Evolutionary conservation across 2,329 filamentous ascomycete species (phyloP), one percentile per base, ranked within the genome.

Genomic region (Colletotrichum sp.): DNA sequence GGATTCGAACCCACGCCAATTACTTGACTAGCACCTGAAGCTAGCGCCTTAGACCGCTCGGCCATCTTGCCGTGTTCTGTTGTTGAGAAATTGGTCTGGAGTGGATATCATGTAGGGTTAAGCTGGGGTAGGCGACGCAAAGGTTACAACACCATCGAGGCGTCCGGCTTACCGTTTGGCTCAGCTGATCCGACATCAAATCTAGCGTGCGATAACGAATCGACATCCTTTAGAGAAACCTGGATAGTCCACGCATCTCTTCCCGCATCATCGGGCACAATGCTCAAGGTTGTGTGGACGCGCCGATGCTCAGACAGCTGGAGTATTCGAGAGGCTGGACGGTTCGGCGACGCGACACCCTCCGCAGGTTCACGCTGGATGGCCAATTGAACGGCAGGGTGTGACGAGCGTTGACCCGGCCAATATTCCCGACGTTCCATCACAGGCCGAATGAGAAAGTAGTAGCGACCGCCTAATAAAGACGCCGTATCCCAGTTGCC

Each of bases 1-100:
- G 70, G 73, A 75, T 73, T 75, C 73, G 73, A 75, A 75, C 73
- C 70, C 73, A 60, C 64, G 74, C 74, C 70, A 60, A 74, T 76
- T 76, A 28, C 74, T 74, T 60, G 70, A 76, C 70, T 74, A 76
- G 74, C 74, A 76, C 74, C 74, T 76, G 74, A 76, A 76, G 74
- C 74, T 76, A 74, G 74, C 74, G 74, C 74, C 74, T 76, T 76
- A 69, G 74, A 76, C 74, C 74, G 74, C 74, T 76, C 74, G 74
- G 74, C 74, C 74, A 76, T 76, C 74, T 76, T 74, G 71, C 74
- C 74, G 15, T 3, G 12, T 6, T 13, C 2, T 30, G 18, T 15
- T 43, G 8, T 13, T 75, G 73, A 8, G 8, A 1, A 0, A 2
- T 0, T 0, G 0, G 0, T 0, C 0, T 0, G 4, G 16, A 3